Conservation (phyloP, 139 green algal species). For the Tetradesmus lagerheimii region DNA sequence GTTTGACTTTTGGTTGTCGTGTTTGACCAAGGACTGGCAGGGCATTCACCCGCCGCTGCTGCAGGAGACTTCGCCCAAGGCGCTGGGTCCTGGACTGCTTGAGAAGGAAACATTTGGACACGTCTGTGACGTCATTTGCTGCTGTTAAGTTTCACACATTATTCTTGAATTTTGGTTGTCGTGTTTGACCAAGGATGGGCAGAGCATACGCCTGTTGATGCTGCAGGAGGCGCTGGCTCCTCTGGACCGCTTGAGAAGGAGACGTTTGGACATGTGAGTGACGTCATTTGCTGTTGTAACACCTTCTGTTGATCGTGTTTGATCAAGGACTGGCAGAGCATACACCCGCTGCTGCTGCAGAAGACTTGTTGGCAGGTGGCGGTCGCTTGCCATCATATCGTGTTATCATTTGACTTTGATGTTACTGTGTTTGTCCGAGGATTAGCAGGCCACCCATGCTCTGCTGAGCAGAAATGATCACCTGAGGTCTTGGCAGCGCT, state of each 20-base stretch:
- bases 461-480: neutral
- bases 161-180: too few species aligned
- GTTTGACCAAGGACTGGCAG: neutral
- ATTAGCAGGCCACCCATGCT: neutral
- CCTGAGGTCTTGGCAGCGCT: neutral
- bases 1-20: too few species aligned
- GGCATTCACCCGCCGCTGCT: conserved; percentile 23
- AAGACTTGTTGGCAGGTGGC: neutral
- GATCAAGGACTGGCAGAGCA: too few species aligned
- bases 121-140: neutral
- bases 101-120: neutral
- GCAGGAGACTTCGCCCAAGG: neutral
- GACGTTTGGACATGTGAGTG: neutral
- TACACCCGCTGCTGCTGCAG: conserved; percentile 33
- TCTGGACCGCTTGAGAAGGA: conserved; percentile 34
- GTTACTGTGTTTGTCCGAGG: too few species aligned
- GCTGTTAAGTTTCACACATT: too few species aligned
- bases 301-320: too few species aligned
- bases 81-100: conserved; percentile 5
- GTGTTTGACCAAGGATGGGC: too few species aligned
- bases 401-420: too few species aligned
- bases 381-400: neutral
- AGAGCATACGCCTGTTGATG: too few species aligned
- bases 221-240: neutral
- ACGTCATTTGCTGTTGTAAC: neutral